These are phyloP conservation scores for Corylus avellana DNA, from an alignment of 306 rosid species.

Conservation along the genomic window DNA sequence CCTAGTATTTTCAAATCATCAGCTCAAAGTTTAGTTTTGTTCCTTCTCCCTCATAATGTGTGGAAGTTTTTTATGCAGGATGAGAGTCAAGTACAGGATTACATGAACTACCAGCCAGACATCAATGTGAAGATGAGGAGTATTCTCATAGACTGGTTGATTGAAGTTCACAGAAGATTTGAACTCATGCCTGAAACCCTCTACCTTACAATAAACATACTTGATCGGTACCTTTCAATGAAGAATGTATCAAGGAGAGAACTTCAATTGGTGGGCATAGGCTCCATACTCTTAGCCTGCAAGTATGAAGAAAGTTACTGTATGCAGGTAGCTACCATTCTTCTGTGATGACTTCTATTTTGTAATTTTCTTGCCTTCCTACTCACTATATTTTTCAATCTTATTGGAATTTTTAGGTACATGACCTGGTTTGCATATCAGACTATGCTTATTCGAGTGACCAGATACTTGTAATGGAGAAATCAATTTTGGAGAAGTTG, in stretches of 20 bases:
- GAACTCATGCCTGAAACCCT: constrained; percentile 60
- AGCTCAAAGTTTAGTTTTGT: not conserved
- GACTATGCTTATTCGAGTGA: constrained; percentile 44
- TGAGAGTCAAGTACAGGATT: constrained; percentile 31
- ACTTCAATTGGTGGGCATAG: constrained; percentile 54
- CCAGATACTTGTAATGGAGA: constrained; percentile 50
- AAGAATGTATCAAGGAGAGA: constrained; percentile 41
- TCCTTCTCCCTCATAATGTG: not conserved
- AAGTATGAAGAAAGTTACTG: constrained; percentile 59
- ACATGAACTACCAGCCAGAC: constrained; percentile 51
- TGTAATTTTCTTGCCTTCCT: not conserved
- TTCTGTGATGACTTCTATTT: not conserved
- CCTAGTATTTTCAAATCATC: not conserved
- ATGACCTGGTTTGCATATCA: constrained; percentile 49
- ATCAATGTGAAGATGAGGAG: constrained; percentile 56
- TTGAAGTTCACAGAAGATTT: constrained; percentile 52
- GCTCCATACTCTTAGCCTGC: constrained; percentile 63
- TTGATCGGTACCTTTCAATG: constrained; percentile 56
- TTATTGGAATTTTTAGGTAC: constrained; percentile 31
- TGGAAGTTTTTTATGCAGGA: constrained; percentile 26
- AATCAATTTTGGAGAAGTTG: constrained; percentile 47
- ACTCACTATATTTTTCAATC: not conserved
- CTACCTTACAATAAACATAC: constrained; percentile 50
- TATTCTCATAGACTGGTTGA: constrained; percentile 57
- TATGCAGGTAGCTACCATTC: constrained; percentile 42